Conservation (phyloP, 495 filamentous ascomycete species). For the Aspergillus haitiensis region DNA sequence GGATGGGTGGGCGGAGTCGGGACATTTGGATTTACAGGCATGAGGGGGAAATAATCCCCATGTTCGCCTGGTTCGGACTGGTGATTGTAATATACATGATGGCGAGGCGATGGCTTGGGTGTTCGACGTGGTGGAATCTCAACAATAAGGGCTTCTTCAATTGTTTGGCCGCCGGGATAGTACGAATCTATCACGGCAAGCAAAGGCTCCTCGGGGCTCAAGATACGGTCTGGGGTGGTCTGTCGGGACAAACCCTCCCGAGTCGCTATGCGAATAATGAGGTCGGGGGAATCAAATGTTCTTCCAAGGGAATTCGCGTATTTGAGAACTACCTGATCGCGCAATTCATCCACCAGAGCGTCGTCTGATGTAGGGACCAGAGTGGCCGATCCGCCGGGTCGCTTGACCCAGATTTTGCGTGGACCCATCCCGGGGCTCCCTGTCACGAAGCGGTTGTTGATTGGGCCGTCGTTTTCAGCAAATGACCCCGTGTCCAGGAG, state of each 20-base stretch:
- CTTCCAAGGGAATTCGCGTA: slow-evolving; percentile 90
- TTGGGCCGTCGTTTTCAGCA: slow-evolving; percentile 26
- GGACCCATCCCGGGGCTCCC: slow-evolving; percentile 46
- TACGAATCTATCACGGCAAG: slow-evolving; percentile 74
- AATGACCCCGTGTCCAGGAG: slow-evolving; percentile 39
- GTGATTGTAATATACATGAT: slow-evolving; percentile 54
- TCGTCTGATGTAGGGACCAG: slow-evolving; percentile 82
- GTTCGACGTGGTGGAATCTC: slow-evolving; percentile 82
- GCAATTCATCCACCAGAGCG: slow-evolving; percentile 90
- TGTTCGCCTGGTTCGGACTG: slow-evolving; percentile 68
- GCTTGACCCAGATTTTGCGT: slow-evolving; percentile 92
- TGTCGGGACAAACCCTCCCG: slow-evolving; percentile 51
- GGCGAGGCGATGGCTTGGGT: slow-evolving; percentile 76
- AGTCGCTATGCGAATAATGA: slow-evolving; percentile 63
- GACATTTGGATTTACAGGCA: slow-evolving; percentile 55
- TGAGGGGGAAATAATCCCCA: slow-evolving; percentile 88
- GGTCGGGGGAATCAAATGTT: slow-evolving; percentile 86
- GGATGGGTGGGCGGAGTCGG: slow-evolving; percentile 42
- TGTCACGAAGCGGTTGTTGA: slow-evolving; percentile 23
- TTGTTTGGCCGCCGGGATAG: slow-evolving; percentile 82
- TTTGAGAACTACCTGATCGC: slow-evolving; percentile 88
- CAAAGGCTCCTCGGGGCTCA: slow-evolving; percentile 89
- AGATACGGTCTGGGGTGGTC: slow-evolving; percentile 58
- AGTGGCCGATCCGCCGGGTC: slow-evolving; percentile 81
- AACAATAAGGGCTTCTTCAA: slow-evolving; percentile 90